phyloP scores from a whole-genome alignment of 352 stramenopile species.

The Globisporangium apiculatum region DNA sequence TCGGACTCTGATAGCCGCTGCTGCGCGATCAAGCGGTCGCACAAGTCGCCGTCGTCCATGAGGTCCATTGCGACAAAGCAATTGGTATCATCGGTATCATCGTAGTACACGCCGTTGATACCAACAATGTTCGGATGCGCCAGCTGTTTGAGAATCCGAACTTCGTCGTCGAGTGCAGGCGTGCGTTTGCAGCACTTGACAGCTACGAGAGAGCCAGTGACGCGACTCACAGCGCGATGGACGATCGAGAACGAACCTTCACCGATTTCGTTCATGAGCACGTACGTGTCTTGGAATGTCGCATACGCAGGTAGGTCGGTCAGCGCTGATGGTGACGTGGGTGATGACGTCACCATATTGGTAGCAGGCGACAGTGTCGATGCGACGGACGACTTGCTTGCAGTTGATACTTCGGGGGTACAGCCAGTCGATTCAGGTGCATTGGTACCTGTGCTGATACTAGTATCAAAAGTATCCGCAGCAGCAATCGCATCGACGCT shows the following conservation, averaged over 20 bases:
- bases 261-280: conserved; percentile 76
- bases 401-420: too few species aligned
- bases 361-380: too few species aligned
- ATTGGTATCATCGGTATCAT: conserved; percentile 56
- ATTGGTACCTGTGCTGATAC: too few species aligned
- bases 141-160: conserved; percentile 49
- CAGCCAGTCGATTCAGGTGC: too few species aligned
- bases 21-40: conserved; percentile 59
- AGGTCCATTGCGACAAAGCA: conserved; percentile 84
- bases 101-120: conserved; percentile 61
- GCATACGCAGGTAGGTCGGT: conserved; percentile 36
- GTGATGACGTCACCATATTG: too few species aligned
- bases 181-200: conserved; percentile 78
- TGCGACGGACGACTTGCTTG: too few species aligned
- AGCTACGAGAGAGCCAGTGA: conserved; percentile 52
- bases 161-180: conserved; percentile 56
- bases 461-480: too few species aligned
- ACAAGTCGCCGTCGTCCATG: conserved; percentile 70
- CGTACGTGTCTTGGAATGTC: conserved; percentile 53
- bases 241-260: conserved; percentile 84
- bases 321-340: not conserved
- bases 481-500: conserved; percentile 1
- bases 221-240: conserved; percentile 61
- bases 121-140: conserved; percentile 63
- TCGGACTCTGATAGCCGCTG: conserved; percentile 52